These are phyloP conservation scores for Leucocoprinus gongylophorus DNA, from an alignment of 1,284 basidiomycete species.

Conservation along the genomic window DNA sequence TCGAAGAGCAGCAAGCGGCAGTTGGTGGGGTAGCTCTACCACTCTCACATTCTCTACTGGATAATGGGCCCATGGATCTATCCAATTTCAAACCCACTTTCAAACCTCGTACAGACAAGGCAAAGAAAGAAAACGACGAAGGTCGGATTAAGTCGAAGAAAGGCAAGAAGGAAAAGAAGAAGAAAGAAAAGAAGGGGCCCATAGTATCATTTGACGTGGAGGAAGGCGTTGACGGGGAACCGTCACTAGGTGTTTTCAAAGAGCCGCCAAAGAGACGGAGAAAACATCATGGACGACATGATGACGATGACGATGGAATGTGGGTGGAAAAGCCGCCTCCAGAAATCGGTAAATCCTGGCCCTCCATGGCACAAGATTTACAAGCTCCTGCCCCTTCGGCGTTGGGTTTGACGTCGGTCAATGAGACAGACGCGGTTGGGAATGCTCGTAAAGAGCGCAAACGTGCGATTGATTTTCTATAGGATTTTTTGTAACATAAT, in stretches of 20 bases:
- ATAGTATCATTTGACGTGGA: slow-evolving; percentile 68
- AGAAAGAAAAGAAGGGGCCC: slow-evolving; percentile 39
- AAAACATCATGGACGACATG: slow-evolving; percentile 34
- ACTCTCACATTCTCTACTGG: slow-evolving; percentile 20
- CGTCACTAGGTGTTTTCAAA: slow-evolving; percentile 29
- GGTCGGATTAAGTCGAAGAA: slow-evolving; percentile 32
- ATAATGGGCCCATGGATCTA: slow-evolving; percentile 42
- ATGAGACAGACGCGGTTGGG: neutral
- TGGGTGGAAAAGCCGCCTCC: slow-evolving; percentile 57
- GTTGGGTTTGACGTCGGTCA: neutral
- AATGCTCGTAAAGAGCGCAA: slow-evolving; percentile 40
- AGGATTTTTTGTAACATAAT: slow-evolving; percentile 16
- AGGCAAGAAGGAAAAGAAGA: slow-evolving; percentile 38
- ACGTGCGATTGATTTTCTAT: slow-evolving; percentile 63
- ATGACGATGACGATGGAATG: slow-evolving; percentile 47
- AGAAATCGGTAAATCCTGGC: slow-evolving; percentile 29
- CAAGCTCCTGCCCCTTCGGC: neutral
- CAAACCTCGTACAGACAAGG: slow-evolving; percentile 49
- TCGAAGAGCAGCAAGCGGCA: slow-evolving; percentile 12
- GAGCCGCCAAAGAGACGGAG: slow-evolving; percentile 40
- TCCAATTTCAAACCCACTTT: slow-evolving; percentile 77
- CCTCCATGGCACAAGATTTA: neutral
- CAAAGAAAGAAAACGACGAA: slow-evolving; percentile 32
- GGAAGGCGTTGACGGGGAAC: slow-evolving; percentile 43
- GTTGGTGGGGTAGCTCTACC: slow-evolving; percentile 14